These are phyloP conservation scores for Acer saccharum DNA, from an alignment of 345 rosid genomes.

Conservation along the genomic window DNA sequence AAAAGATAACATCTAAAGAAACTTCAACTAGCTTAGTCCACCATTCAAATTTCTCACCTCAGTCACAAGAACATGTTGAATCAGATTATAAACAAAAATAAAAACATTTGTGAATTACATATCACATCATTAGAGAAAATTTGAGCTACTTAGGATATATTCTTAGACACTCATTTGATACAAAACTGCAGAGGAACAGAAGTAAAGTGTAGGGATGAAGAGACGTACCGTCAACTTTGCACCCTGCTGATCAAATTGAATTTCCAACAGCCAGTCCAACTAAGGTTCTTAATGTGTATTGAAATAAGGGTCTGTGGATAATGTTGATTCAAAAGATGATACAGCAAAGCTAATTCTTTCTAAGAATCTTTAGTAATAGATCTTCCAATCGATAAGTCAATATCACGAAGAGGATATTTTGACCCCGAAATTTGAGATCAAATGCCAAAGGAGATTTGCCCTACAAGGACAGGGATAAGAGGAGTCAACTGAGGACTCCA, in stretches of 20 bases:
- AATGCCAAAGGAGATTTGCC: constrained; percentile 49
- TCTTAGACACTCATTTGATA: not conserved
- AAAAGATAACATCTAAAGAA: constrained; percentile 12
- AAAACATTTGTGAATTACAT: not conserved
- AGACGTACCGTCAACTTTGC: constrained; percentile 19
- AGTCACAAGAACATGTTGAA: not conserved
- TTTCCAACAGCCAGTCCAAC: not conserved
- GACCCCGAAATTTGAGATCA: constrained; percentile 30
- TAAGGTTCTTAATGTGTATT: constrained; percentile 6
- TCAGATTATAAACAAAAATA: constrained; percentile 2
- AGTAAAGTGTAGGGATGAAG: not conserved
- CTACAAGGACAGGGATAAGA: constrained; percentile 14
- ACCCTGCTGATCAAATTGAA: not conserved
- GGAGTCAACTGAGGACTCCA: constrained; percentile 45
- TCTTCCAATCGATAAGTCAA: constrained; percentile 20
- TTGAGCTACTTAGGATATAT: constrained; percentile 2
- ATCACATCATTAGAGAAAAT: not conserved
- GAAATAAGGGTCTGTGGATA: not conserved
- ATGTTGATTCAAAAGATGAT: constrained; percentile 4
- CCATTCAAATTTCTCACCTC: constrained; percentile 15
- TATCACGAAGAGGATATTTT: constrained; percentile 17
- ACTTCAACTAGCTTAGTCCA: not conserved
- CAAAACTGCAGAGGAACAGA: not conserved
- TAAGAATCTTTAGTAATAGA: not conserved
- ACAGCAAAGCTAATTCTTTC: constrained; percentile 1